Conservation (phyloP, 768 basidiomycete species). For the Termitomyces eurrhizus region DNA sequence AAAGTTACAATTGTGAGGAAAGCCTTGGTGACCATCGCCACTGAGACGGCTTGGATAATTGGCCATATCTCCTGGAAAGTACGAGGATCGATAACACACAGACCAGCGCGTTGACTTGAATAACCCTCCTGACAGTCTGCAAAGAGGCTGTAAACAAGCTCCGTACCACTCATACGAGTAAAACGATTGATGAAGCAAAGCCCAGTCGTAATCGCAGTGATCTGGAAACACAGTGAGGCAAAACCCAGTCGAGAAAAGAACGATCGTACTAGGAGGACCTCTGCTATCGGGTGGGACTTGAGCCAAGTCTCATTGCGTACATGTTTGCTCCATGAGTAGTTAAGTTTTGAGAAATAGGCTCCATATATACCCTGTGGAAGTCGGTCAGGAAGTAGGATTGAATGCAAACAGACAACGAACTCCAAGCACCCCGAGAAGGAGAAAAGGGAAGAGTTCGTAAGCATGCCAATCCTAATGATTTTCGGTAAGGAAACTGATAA, state of each 20-base stretch:
- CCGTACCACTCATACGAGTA: conserved; percentile 92
- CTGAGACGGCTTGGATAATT: conserved; percentile 60
- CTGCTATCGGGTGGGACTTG: conserved; percentile 70
- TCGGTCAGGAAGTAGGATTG: conserved; percentile 5
- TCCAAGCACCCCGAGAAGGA: conserved; percentile 86
- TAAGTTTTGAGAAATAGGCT: conserved; percentile 88
- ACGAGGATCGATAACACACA: conserved; percentile 69
- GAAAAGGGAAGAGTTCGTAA: conserved; percentile 81
- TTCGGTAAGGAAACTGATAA: neutral
- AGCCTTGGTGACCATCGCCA: conserved; percentile 81
- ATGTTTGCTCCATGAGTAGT: conserved; percentile 83
- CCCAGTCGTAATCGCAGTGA: conserved; percentile 71
- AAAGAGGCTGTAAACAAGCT: conserved; percentile 90
- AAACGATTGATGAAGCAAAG: conserved; percentile 87
- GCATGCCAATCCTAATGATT: conserved; percentile 81
- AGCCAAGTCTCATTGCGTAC: conserved; percentile 83
- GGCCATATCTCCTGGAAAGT: conserved; percentile 53
- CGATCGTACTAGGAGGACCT: conserved; percentile 72
- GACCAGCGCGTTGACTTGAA: conserved; percentile 50
- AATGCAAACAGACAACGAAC: conserved; percentile 37
- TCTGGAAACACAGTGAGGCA: conserved; percentile 35
- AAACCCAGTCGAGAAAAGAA: neutral
- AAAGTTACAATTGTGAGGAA: conserved; percentile 84
- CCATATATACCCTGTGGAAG: conserved; percentile 80
- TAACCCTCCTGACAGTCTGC: conserved; percentile 72